Evolutionary conservation across 257 asterid genomes (phyloP).

Genomic region (Solanum pennellii): DNA sequence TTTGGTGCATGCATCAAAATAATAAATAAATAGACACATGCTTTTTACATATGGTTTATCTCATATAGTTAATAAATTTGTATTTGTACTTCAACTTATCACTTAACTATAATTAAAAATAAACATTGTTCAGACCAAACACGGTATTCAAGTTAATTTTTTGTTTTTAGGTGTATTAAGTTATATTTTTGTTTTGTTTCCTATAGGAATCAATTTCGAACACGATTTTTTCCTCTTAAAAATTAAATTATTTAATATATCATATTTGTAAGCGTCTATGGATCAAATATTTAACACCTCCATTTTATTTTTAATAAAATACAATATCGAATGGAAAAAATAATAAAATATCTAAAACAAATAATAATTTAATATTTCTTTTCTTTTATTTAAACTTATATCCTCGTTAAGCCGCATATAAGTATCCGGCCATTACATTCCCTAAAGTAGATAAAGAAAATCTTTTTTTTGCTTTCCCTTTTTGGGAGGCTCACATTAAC

Average conservation of each 20-base stretch:
- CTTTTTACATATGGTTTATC: neutral
- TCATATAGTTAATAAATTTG: neutral
- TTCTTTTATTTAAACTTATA: neutral
- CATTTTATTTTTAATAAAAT: neutral
- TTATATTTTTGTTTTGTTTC: neutral
- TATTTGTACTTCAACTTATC: neutral
- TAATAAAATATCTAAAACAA: fast-evolving
- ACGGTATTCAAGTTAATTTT: neutral
- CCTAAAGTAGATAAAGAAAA: neutral
- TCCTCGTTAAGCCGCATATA: no score
- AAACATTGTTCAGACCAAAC: neutral
- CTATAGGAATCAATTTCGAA: neutral
- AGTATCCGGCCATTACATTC: neutral
- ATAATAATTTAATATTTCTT: neutral
- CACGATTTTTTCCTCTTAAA: neutral
- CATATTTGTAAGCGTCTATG: neutral
- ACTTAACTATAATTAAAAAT: neutral
- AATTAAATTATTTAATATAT: neutral
- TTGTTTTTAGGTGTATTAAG: neutral
- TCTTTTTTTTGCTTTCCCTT: neutral
- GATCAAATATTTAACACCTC: neutral
- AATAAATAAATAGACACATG: neutral
- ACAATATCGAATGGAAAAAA: neutral
- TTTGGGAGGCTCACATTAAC: neutral
- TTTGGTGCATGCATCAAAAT: neutral